Base-by-base conservation (phyloP, 75 land plant species). In the Pseudotsuga menziesii region DNA sequence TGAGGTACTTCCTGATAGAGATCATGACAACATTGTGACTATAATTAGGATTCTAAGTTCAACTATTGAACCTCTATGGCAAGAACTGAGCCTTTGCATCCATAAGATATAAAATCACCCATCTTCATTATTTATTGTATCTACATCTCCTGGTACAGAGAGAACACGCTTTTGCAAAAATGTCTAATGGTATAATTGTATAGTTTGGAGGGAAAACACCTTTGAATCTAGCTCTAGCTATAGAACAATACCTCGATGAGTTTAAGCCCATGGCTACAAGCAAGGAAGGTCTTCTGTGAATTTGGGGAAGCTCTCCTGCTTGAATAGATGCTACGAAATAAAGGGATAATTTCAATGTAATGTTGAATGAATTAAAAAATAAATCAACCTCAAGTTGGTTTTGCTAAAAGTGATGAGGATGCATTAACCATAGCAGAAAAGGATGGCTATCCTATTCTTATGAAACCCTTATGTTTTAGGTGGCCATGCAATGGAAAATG, bases 181-280 rank as follows among this genome's bases (percentile, higher is more conserved):
- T 84, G 20, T 96, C 98, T 16, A 89, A 88, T 85, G 99, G 99
- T 20, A 97, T 97, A 29, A 97, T 97, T 78, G 89, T 97, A 19
- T 98, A 97, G 82, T 97, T 97, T 83, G 99, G 99, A 63, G 99
- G 99, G 13, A 98, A 97, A 85, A 97, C 99, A 20, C 98, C 99
- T 5, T 79, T 97, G 19, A 97, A 97, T 76, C 79, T 97, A 56
- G 88, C 99, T 56, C 86, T 97, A 4, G 95, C 99, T 0, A 92
- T 97, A 74, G 94, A 97, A 74, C 82, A 78, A 0, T 97, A 92
- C 71, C 90, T 97, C 20, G 95, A 97, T 75, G 86, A 89, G 71
- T 76, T 82, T 76, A 89, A 87, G 79, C 92, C 85, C n/a, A 23
- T 73, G 27, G 78, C 82, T 79, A 84, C 98, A 57, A 90, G 92